These are phyloP conservation scores for Trichoderma sp. DNA, from an alignment of 2,329 filamentous ascomycete genomes.

Conservation along the genomic window DNA sequence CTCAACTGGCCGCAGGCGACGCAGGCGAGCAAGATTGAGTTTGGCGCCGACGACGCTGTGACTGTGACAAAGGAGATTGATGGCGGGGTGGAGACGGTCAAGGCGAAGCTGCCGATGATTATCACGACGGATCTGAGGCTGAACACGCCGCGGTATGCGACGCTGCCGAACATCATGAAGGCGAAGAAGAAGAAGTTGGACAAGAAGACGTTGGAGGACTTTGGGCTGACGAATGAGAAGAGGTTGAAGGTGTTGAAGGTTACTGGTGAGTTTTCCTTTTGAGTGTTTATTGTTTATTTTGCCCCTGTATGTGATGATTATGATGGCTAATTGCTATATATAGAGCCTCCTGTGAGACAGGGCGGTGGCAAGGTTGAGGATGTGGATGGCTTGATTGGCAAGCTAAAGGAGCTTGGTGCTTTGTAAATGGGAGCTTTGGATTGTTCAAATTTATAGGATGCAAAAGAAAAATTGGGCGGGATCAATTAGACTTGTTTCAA, in stretches of 20 bases:
- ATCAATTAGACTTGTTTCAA: not conserved
- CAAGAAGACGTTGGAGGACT: constrained; percentile 85
- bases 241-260: constrained; percentile 91
- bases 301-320: no score
- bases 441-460: not conserved
- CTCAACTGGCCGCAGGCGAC: constrained; percentile 94
- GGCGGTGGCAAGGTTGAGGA: constrained; percentile 97
- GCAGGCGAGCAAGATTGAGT: constrained; percentile 81
- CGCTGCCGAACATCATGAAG: constrained; percentile 99
- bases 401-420: constrained; percentile 94
- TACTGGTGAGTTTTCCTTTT: constrained; percentile 57
- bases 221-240: constrained; percentile 72
- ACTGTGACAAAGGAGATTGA: constrained; percentile 91
- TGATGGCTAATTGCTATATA: constrained; percentile 7
- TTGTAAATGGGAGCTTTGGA: constrained; percentile 53
- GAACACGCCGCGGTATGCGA: constrained; percentile 94
- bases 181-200: constrained; percentile 99
- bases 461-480: not conserved
- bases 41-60: constrained; percentile 69
- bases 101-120: constrained; percentile 83
- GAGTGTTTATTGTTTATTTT: not conserved
- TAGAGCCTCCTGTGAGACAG: constrained; percentile 83
- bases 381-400: constrained; percentile 89
- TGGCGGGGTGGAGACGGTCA: constrained; percentile 88
- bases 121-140: constrained; percentile 93